Evolutionary conservation across 331 rosid species (phyloP).

Genomic region (Cydonia oblonga): DNA sequence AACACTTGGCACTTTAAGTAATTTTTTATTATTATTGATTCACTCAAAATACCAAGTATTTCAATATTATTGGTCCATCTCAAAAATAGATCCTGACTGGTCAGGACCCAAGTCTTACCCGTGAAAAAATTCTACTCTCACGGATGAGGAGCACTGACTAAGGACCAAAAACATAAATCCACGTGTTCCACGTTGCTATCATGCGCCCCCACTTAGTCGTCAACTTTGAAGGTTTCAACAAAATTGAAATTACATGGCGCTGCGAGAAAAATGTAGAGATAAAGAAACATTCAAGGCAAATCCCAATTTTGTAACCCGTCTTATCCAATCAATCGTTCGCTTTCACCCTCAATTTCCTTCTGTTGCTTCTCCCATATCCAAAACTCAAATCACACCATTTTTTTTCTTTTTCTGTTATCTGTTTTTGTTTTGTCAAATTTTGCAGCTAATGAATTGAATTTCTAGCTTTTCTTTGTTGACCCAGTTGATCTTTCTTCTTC

Average conservation of each 20-base stretch:
- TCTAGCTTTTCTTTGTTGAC: constrained; percentile 11
- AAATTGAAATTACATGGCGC: constrained; percentile 12
- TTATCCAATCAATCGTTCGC: background rate
- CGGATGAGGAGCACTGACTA: background rate
- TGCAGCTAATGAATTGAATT: background rate
- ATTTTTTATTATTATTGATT: no score
- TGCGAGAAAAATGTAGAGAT: background rate
- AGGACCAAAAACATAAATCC: background rate
- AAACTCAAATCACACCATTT: background rate
- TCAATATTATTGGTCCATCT: no score
- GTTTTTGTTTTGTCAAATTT: background rate
- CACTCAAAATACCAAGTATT: no score
- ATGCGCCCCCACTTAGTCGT: constrained; percentile 17
- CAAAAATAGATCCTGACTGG: no score
- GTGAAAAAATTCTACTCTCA: no score
- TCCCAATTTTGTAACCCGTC: background rate
- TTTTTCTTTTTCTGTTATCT: background rate
- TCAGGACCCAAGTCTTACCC: no score
- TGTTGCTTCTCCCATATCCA: background rate
- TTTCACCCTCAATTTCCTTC: no score
- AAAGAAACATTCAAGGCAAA: background rate
- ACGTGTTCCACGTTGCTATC: constrained; percentile 14
- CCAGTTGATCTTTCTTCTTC: background rate
- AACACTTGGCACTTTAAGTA: no score
- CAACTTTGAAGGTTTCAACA: constrained; percentile 50